These are phyloP conservation scores for Eucalyptus marginata DNA, from an alignment of 345 rosid genomes.

Conservation along the genomic window DNA sequence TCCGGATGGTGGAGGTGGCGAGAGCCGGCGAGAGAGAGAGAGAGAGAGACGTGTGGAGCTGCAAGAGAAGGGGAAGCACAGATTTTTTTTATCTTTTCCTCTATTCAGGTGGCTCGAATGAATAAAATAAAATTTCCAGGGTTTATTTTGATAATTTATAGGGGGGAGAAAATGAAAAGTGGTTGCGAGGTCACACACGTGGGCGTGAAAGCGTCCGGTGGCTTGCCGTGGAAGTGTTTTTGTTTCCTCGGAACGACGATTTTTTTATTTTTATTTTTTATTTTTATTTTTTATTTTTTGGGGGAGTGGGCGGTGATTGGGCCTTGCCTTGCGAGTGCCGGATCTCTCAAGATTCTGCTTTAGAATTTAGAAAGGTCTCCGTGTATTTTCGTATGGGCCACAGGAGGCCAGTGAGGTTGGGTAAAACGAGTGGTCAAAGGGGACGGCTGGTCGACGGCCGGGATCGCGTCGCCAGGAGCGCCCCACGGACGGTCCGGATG, in stretches of 20 bases:
- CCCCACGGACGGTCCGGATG: background rate
- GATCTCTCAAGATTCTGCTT: background rate
- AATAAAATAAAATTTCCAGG: background rate
- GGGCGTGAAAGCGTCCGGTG: constrained; percentile 11
- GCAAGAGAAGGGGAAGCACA: background rate
- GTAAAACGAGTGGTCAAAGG: background rate
- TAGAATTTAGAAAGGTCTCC: background rate
- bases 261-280: background rate
- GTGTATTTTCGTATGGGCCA: background rate
- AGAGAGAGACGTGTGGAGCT: background rate
- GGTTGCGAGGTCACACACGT: constrained; percentile 44
- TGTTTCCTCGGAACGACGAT: constrained; percentile 11
- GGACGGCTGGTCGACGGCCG: background rate
- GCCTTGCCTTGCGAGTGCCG: background rate
- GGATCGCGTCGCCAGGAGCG: background rate
- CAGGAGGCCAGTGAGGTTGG: background rate
- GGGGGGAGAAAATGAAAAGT: background rate
- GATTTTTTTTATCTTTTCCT: background rate
- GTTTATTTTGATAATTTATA: background rate
- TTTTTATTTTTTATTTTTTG: background rate
- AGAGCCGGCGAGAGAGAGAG: background rate
- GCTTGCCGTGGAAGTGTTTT: background rate
- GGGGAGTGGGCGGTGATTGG: background rate
- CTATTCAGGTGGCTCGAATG: background rate
- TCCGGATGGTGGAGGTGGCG: background rate